Evolutionary conservation across 2,329 filamentous ascomycete genomes (phyloP).

Genomic region (Fusarium decemcellulare): DNA sequence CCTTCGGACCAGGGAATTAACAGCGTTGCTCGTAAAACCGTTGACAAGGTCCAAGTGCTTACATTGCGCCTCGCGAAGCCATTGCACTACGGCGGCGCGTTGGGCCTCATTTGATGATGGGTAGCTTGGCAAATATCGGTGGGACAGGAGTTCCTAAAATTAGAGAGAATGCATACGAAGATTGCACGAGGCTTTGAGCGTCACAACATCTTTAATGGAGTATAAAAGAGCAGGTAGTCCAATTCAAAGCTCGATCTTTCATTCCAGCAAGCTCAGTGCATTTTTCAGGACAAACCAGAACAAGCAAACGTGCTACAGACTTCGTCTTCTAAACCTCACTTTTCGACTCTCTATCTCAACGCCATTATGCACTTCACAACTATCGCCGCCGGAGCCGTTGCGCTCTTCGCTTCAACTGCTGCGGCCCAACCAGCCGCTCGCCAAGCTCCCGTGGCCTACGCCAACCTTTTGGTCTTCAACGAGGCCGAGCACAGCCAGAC

Average conservation of each 20-base stretch:
- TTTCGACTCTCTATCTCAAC: background rate
- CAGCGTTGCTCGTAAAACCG: constrained; percentile 1
- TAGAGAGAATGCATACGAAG: constrained; percentile 5
- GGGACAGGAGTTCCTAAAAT: constrained; percentile 16
- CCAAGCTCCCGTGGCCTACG: constrained; percentile 21
- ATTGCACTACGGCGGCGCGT: constrained; percentile 1
- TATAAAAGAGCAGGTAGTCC: background rate
- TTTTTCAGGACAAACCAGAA: background rate
- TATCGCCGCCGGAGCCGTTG: constrained; percentile 10
- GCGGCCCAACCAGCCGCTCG: constrained; percentile 15
- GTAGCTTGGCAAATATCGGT: background rate
- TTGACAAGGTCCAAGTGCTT: constrained; percentile 21
- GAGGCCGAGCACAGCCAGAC: constrained; percentile 22
- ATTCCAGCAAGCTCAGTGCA: background rate
- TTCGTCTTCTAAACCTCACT: background rate
- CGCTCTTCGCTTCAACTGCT: constrained; percentile 9
- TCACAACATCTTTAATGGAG: background rate
- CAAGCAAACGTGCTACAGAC: background rate
- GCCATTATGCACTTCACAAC: constrained; percentile 24
- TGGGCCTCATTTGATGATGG: background rate
- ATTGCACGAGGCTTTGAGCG: background rate
- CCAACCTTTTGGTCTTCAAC: constrained; percentile 21
- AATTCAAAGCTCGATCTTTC: fast-evolving
- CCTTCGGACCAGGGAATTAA: constrained; percentile 8
- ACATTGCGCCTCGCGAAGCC: constrained; percentile 24